phyloP scores from a whole-genome alignment of 257 asterid genomes.

The Przewalskia tangutica region DNA sequence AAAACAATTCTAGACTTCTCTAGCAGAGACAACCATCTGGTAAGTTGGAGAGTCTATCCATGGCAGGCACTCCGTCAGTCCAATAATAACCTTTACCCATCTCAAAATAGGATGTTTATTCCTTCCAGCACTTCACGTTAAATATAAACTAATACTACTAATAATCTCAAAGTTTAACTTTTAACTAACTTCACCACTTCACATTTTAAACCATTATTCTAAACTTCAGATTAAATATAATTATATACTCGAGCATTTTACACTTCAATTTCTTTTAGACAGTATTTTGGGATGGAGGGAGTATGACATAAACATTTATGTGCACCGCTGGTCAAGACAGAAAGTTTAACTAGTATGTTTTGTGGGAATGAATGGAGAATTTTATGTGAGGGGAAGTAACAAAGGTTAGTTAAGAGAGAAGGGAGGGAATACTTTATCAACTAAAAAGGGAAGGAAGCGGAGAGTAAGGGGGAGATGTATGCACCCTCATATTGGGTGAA shows the following conservation, averaged over 20 bases:
- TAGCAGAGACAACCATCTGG: not conserved
- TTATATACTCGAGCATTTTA: too few species aligned
- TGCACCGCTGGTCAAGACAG: too few species aligned
- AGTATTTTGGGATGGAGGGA: not conserved
- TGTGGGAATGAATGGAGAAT: too few species aligned
- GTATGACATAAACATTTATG: too few species aligned
- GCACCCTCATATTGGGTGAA: not conserved
- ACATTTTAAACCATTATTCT: not conserved
- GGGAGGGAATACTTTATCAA: too few species aligned
- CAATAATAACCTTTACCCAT: not conserved
- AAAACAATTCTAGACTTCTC: not conserved
- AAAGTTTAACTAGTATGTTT: too few species aligned
- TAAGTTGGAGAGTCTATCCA: not conserved
- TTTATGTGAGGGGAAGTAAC: too few species aligned
- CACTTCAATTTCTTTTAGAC: too few species aligned
- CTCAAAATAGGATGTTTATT: not conserved
- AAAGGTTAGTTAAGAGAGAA: too few species aligned
- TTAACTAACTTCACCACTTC: not conserved
- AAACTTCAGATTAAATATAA: not conserved
- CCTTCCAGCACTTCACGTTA: not conserved
- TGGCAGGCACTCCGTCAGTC: not conserved
- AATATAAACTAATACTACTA: not conserved
- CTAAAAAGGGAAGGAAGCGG: not conserved
- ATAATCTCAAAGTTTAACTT: too few species aligned
- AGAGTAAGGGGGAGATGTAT: not conserved